Evolutionary conservation across 495 filamentous ascomycete species (phyloP).

Genomic region (Xylaria nigripes): DNA sequence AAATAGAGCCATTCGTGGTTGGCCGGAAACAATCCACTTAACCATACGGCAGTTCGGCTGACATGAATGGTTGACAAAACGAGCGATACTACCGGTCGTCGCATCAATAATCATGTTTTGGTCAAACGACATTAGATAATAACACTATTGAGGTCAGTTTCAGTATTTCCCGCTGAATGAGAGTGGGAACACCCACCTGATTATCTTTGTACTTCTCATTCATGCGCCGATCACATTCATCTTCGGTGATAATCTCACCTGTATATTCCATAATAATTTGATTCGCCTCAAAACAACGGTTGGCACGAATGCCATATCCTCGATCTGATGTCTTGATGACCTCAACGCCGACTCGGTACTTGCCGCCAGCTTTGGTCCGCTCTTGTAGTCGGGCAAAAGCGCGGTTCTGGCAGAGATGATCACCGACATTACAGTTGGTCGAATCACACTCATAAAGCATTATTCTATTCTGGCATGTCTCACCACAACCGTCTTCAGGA

Average conservation of each 20-base stretch:
- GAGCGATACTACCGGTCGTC: slow-evolving; percentile 87
- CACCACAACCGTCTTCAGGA: slow-evolving; percentile 70
- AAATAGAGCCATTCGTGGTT: slow-evolving; percentile 95
- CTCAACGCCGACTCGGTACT: slow-evolving; percentile 87
- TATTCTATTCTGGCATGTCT: slow-evolving; percentile 84
- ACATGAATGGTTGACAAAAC: slow-evolving; percentile 97
- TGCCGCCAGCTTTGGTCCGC: slow-evolving; percentile 66
- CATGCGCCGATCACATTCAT: slow-evolving; percentile 90
- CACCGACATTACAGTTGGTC: slow-evolving; percentile 71
- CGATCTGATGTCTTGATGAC: slow-evolving; percentile 83
- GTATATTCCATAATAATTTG: slow-evolving; percentile 98
- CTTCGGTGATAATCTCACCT: slow-evolving; percentile 91
- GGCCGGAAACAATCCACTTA: slow-evolving; percentile 92
- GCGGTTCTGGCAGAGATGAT: slow-evolving; percentile 69
- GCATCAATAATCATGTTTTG: slow-evolving; percentile 99
- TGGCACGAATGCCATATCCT: slow-evolving; percentile 85
- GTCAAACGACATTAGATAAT: slow-evolving; percentile 96
- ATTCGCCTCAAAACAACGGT: slow-evolving; percentile 75
- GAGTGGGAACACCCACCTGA: slow-evolving; percentile 49
- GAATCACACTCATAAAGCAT: slow-evolving; percentile 97
- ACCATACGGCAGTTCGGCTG: slow-evolving; percentile 96
- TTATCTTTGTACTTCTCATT: slow-evolving; percentile 85
- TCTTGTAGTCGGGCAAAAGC: slow-evolving; percentile 73
- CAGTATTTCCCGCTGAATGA: neutral
- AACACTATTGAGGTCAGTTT: slow-evolving; percentile 54